Evolutionary conservation across 176 grass and related monocot genomes (phyloP).

Genomic region (Musa acuminata): DNA sequence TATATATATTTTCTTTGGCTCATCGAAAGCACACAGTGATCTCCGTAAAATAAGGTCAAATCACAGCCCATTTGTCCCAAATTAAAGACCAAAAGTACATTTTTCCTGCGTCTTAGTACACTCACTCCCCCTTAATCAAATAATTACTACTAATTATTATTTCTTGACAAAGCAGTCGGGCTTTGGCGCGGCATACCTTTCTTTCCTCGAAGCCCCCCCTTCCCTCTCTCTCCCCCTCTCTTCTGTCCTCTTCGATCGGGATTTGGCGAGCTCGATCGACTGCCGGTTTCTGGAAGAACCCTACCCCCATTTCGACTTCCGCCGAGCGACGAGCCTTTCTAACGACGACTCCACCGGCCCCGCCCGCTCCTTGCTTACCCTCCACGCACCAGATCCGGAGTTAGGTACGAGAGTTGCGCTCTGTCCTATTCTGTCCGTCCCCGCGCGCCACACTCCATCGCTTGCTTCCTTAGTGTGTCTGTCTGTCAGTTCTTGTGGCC

Average conservation of each 20-base stretch:
- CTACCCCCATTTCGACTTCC: neutral
- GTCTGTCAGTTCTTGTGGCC: slow-evolving; percentile 4
- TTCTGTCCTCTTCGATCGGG: neutral
- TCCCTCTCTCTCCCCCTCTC: neutral
- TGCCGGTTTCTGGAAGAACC: neutral
- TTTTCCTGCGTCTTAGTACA: neutral
- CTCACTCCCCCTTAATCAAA: neutral
- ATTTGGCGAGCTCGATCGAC: slow-evolving; percentile 14
- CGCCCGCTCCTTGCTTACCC: slow-evolving; percentile 4
- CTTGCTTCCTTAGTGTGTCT: neutral
- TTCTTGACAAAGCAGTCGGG: slow-evolving; percentile 2
- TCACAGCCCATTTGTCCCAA: too few relatives aligned
- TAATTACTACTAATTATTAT: neutral
- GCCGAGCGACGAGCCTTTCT: neutral
- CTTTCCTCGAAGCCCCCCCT: neutral
- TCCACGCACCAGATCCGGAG: slow-evolving; percentile 23
- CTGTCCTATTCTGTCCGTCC: neutral
- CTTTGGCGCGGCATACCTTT: slow-evolving; percentile 25
- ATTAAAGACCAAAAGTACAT: too few relatives aligned
- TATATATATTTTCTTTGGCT: too few relatives aligned
- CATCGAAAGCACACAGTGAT: too few relatives aligned
- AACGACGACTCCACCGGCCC: neutral
- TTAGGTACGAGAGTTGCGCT: slow-evolving; percentile 4
- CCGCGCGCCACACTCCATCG: slow-evolving; percentile 4
- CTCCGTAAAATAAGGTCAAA: too few relatives aligned